These are phyloP conservation scores for Backusella parvicylindrica DNA, from an alignment of 192 early-diverging fungal species.

Conservation along the genomic window DNA sequence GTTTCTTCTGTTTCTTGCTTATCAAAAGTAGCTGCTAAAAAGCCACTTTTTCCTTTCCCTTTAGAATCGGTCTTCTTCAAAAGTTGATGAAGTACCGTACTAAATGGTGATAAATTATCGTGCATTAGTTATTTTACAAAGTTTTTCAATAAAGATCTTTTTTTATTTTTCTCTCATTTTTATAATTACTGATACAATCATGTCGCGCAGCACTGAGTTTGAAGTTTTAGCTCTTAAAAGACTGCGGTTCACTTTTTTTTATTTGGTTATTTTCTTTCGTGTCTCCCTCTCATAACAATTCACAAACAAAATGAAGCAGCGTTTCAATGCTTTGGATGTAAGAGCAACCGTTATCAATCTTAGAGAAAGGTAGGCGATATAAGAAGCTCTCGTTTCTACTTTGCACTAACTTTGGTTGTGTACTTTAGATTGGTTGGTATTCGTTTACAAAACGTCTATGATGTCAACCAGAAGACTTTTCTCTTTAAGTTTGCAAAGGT, in stretches of 20 bases:
- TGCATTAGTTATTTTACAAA: background rate
- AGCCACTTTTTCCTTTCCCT: conserved; percentile 13
- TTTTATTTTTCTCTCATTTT: background rate
- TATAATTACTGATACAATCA: background rate
- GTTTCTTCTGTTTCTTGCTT: background rate
- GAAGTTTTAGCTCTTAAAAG: background rate
- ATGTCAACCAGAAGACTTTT: conserved; percentile 85
- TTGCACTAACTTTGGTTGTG: background rate
- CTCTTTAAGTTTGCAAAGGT: conserved; percentile 90
- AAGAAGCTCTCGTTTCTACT: background rate
- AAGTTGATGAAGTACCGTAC: conserved; percentile 18
- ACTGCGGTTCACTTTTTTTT: background rate
- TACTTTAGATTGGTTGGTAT: conserved; percentile 70
- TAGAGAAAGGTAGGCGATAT: conserved; percentile 45
- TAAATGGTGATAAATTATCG: conserved; percentile 5
- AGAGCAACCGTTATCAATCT: conserved; percentile 77
- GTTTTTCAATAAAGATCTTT: background rate
- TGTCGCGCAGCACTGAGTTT: background rate
- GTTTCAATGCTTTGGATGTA: conserved; percentile 89
- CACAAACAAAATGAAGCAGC: conserved; percentile 66
- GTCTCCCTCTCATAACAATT: background rate
- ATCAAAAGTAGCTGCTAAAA: background rate
- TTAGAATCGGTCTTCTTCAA: background rate
- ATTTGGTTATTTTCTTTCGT: background rate
- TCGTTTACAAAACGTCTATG: conserved; percentile 95